Percentiles rank a stretch among this genome's conserved stretches.
phyloP scores from a whole-genome alignment of 257 asterid species.

The Nicotiana tomentosiformis region DNA sequence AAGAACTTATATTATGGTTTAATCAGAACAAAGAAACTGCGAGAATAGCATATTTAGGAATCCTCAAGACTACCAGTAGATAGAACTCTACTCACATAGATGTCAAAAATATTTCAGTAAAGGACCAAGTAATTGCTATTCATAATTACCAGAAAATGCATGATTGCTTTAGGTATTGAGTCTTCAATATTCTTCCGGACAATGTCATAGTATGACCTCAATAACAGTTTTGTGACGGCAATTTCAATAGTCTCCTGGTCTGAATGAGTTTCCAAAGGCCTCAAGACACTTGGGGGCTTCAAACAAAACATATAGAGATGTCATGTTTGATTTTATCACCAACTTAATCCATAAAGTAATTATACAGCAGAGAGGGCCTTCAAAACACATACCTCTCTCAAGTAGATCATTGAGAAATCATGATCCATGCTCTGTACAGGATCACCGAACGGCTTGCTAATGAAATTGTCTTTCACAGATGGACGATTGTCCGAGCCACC shows the following conservation, averaged over 20 bases:
- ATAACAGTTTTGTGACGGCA: conserved; percentile 51
- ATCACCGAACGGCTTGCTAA: conserved; percentile 45
- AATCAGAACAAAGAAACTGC: not conserved
- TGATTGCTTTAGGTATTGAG: conserved; percentile 79
- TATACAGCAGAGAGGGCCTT: not conserved
- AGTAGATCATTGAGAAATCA: conserved; percentile 56
- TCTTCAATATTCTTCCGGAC: conserved; percentile 82
- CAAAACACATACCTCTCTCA: conserved; percentile 56
- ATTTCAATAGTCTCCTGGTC: conserved; percentile 69
- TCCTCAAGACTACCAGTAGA: not conserved
- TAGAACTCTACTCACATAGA: not conserved
- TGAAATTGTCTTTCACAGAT: conserved; percentile 48
- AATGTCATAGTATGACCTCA: conserved; percentile 79
- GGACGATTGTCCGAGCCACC: conserved; percentile 62
- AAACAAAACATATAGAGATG: conserved; percentile 5
- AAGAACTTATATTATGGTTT: not conserved
- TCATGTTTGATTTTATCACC: not conserved
- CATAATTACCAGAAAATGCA: conserved; percentile 82
- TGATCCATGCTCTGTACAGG: conserved; percentile 55
- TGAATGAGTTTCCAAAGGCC: conserved; percentile 68
- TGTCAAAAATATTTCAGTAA: not conserved
- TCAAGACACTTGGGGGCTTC: conserved; percentile 81
- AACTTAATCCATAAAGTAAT: not conserved
- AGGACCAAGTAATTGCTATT: not conserved
- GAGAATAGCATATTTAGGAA: not conserved